Evolutionary conservation across 768 basidiomycete species (phyloP), one percentile per base, ranked within the genome.

Genomic region (Leucogyrophana mollusca): DNA sequence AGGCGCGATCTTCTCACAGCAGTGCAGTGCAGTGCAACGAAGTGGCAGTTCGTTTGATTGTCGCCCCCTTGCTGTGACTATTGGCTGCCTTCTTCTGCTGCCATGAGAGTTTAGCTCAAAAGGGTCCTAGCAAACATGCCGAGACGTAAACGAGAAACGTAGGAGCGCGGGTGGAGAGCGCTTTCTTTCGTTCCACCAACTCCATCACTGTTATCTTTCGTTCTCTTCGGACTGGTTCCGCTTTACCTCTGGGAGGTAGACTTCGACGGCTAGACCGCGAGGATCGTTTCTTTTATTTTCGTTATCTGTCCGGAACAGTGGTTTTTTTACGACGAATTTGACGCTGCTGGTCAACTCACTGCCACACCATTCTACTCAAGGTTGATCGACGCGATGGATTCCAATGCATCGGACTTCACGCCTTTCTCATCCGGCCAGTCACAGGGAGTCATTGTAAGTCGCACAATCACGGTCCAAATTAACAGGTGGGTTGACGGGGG

Each of bases 181-280:
- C 38, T 56, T 53, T 51, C 51, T 49, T 48, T 46, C 52, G 25
- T 57, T 54, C 54, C 53, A 49, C 50, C 49, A 20, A 22, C 34
- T 36, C 35, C 14, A 39, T 21, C 30, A 23, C 46, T 21, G 22
- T 55, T 52, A 47, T 25, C 34, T 48, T 58, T 57, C 41, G 47
- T 56, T 59, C 55, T 56, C 49, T 59, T 65, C 56, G 64, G 69
- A 60, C 64, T 56, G 65, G 62, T 54, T 67, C 64, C 63, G 57
- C 46, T 51, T 52, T 43, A 7, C 65, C 63, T 67, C 63, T 65
- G 60, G 43, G 40, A 65, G 65, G 63, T 41, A 25, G 33, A 10
- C 54, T 51, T 55, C 35, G 38, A 52, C 62, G 51, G 65, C 62
- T 53, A 53, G 55, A 43, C 56, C 56, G 52, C 46, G 35, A 32